Base-by-base conservation (phyloP, 176 grass and related monocot genomes). In the Aechmea fasciata region DNA sequence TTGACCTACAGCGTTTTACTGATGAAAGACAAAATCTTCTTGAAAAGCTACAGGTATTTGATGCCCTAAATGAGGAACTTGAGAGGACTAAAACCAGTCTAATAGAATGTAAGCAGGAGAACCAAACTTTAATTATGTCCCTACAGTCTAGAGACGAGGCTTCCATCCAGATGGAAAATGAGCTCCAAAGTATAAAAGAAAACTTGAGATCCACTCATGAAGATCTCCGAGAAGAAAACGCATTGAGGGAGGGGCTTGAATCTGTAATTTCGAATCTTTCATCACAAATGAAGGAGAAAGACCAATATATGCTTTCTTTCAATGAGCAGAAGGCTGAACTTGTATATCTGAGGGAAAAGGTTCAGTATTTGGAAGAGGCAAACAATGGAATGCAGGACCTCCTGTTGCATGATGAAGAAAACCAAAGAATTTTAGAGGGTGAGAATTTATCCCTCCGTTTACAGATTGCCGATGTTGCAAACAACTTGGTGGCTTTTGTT, bases 361-460 rank as follows among this genome's bases (percentile, higher is more conserved):
- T 85, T 81, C 71, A 69, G 51, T 74, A 82, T 69, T 74, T 84
- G 77, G 84, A 81, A 76, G 84, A 85, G 54, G 69, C 72, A 74
- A 82, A 90, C 63, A 87, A 73, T 85, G 75, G 67, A 75, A 79
- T 90, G 85, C 86, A 93, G 67, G 62, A 93, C 82, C 50, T 82
- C 6, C 82, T 93, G 13, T 73, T 74, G 9, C 66, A 75, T 64
- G 84, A 74, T 83, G 80, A 90, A 74, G 74, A 99, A 88, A 87
- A 24, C 54, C 74, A 82, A 84, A 85, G 53, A 73, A 74, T 77
- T 1, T 70, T 83, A 33, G 79, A 75, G 26, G 33, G 22, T 84
- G 73, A 85, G 66, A 91, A 83, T 72, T 17, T 9, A 49, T 78
- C 67, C 41, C 71, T 91, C 23, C 69, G 57, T 14, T 70, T 71